Evolutionary conservation across 257 asterid species (phyloP).

Genomic region (Capsicum chinense): DNA sequence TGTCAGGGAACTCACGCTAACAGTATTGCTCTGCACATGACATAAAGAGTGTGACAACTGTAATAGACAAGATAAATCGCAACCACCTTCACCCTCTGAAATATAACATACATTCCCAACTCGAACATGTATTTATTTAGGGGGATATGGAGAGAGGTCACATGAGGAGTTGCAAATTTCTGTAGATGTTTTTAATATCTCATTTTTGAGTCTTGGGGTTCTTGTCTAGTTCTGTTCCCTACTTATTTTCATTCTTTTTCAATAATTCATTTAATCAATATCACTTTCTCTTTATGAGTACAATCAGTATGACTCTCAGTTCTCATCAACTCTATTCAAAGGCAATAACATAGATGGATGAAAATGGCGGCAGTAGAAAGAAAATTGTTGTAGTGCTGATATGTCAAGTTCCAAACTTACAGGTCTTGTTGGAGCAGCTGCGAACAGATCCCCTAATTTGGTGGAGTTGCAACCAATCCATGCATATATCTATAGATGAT

Average conservation of each 20-base stretch:
- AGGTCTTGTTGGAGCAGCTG: constrained; percentile 81
- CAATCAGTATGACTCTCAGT: not conserved
- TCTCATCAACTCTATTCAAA: not conserved
- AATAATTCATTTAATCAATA: not conserved
- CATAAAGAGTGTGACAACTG: constrained; percentile 25
- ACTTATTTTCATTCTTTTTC: not conserved
- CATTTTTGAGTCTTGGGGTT: not conserved
- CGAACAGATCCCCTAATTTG: constrained; percentile 85
- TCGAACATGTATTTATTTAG: not conserved
- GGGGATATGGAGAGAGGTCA: not conserved
- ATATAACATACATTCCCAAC: not conserved
- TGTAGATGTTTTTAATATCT: not conserved
- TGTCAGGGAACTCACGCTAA: constrained; percentile 67
- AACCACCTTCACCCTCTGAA: not conserved
- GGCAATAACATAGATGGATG: not conserved
- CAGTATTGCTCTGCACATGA: constrained; percentile 61
- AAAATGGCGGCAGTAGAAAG: not conserved
- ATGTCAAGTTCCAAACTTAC: constrained; percentile 52
- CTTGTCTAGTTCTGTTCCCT: not conserved
- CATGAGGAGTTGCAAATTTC: not conserved
- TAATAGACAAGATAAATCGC: not conserved
- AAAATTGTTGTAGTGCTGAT: not conserved
- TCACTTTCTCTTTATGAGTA: not conserved
- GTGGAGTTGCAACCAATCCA: constrained; percentile 94
- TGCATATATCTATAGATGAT: constrained; percentile 63